Conservation (phyloP, 208 protist genomes). For the Wallacemonas sp. region DNA sequence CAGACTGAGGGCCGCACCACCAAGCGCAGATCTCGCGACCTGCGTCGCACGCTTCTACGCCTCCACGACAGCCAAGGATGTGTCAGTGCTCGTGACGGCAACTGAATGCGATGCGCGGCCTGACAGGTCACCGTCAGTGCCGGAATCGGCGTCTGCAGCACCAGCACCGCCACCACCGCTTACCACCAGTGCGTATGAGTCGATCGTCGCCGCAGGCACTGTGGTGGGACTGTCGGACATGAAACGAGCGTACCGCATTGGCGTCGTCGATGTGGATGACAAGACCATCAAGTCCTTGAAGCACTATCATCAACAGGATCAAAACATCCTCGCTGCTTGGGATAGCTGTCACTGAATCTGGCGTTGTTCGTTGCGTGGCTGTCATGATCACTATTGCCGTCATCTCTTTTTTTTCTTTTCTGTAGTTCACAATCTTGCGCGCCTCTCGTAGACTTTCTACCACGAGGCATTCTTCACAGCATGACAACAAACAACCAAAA, state of each 20-base stretch:
- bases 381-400: too few relatives aligned
- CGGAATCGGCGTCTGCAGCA: too few relatives aligned
- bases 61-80: slow-evolving; percentile 69
- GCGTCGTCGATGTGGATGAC: slow-evolving; percentile 71
- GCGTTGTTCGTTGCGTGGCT: background rate
- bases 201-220: background rate
- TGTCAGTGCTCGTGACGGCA: slow-evolving; percentile 60
- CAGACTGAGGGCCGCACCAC: slow-evolving; percentile 13
- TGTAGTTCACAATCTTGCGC: too few relatives aligned
- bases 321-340: slow-evolving; percentile 44
- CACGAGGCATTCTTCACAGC: too few relatives aligned
- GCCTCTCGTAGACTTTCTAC: too few relatives aligned
- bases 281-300: slow-evolving; percentile 70
- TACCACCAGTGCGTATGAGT: too few relatives aligned
- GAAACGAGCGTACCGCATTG: slow-evolving; percentile 42
- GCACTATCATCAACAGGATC: slow-evolving; percentile 61
- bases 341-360: background rate
- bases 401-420: too few relatives aligned
- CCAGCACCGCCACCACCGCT: too few relatives aligned
- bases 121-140: background rate
- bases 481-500: too few relatives aligned
- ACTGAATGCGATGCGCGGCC: background rate
- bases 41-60: slow-evolving; percentile 70
- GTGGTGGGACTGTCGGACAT: slow-evolving; percentile 17
- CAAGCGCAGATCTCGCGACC: slow-evolving; percentile 30